Conservation (phyloP, 2,329 filamentous ascomycete species). For the Hymenoscyphus repandus region DNA sequence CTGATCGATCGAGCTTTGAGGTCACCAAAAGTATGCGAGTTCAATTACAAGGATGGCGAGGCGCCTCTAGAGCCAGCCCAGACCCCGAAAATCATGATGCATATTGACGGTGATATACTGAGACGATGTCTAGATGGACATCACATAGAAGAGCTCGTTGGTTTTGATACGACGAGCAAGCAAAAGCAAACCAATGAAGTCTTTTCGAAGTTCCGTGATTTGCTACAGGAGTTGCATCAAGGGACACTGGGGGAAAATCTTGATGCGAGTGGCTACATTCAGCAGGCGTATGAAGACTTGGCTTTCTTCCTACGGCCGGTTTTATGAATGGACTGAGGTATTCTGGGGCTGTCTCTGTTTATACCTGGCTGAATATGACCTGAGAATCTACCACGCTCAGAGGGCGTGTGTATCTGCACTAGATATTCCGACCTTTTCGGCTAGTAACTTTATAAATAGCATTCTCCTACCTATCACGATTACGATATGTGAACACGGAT, state of each 20-base stretch:
- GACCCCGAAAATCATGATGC: slow-evolving; percentile 45
- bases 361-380: too few species aligned
- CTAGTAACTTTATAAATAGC: too few species aligned
- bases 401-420: too few species aligned
- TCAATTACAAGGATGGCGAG: slow-evolving; percentile 32
- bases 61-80: slow-evolving; percentile 34
- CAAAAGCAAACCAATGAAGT: slow-evolving; percentile 10
- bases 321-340: slow-evolving; percentile 32
- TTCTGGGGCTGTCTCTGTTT: too few species aligned
- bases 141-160: slow-evolving; percentile 40
- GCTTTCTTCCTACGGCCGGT: slow-evolving; percentile 48
- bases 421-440: too few species aligned
- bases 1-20: slow-evolving; percentile 62
- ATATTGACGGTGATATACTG: slow-evolving; percentile 64
- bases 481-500: too few species aligned
- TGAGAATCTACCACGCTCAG: too few species aligned
- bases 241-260: slow-evolving; percentile 33
- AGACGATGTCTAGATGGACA: slow-evolving; percentile 45
- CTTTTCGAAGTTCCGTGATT: slow-evolving; percentile 38
- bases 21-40: slow-evolving; percentile 45
- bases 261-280: slow-evolving; percentile 35
- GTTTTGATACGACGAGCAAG: slow-evolving; percentile 3
- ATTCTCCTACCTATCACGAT: too few species aligned
- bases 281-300: slow-evolving; percentile 49
- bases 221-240: slow-evolving; percentile 45